Base-by-base conservation (phyloP, 2,329 filamentous ascomycete species). In the Curvularia lunata region DNA sequence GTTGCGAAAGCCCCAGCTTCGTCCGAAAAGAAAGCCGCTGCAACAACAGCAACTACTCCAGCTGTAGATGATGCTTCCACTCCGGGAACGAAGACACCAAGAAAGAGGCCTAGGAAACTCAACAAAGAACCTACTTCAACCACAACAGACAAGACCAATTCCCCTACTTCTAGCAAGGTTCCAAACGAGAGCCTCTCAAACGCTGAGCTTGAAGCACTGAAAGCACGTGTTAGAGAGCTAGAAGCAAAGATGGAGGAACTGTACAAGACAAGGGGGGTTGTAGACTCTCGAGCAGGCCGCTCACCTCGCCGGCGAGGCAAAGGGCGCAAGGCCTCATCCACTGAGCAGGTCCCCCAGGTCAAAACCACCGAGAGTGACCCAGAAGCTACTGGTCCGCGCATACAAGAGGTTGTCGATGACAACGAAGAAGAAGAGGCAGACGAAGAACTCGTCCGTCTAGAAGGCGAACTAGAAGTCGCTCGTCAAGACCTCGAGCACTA, bases 181-280 rank as follows among this genome's bases (percentile, higher is more conserved):
- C 0, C 52, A 19, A 18, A 58, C 4, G 56, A 64, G 23, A 47
- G 58, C 4, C 59, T 68, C 27, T 63, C 66, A 3, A 48, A 56
- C 19, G 55, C 56, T 30, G 74, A 77, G 41, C 65, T 77, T 16
- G 72, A 76, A 63, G 73, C 74, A 1, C 63, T 77, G 1, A 76
- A 77, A 38, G 69, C 67, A 1, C 71, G 74, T 25, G 72, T 77
- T 10, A 62, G 69, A 28, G 72, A 71, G 18, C 65, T 77, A 12
- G 74, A 77, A 60, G 69, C 74, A 8, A 75, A 75, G 49, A 74
- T 77, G 5, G 74, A 77, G 52, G 69, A 75, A 13, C 64, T 77
- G 1, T 76, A 75, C 52, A 67, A 63, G 52, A n/a, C 54, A 25
- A 49, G 45, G 23, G 40, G 49, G 6, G 43, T 42, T 58, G n/a